These are phyloP conservation scores for Leccinum ochraceum DNA, from an alignment of 768 basidiomycete species.

Conservation along the genomic window DNA sequence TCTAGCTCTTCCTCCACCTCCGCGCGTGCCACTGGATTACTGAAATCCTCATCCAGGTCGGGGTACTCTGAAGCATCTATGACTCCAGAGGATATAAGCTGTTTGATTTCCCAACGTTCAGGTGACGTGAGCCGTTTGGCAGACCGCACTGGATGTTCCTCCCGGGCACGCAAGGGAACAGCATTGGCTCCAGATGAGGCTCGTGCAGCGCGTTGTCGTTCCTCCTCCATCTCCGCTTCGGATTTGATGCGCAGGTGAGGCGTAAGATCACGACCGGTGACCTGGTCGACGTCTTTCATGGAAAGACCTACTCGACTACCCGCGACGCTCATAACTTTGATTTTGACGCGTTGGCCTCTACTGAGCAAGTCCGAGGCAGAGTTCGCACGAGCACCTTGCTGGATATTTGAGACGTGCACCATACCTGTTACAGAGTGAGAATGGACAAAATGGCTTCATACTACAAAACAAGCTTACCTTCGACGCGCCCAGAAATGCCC, in stretches of 20 bases:
- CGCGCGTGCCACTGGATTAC: constrained; percentile 70
- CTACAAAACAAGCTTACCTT: constrained; percentile 61
- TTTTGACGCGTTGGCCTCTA: constrained; percentile 84
- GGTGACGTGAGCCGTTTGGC: constrained; percentile 93
- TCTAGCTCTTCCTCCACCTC: constrained; percentile 97
- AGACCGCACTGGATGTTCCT: constrained; percentile 57
- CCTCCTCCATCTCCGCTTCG: constrained; percentile 90
- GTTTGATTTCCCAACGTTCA: constrained; percentile 99
- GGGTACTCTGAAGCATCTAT: constrained; percentile 93
- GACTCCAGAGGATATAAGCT: constrained; percentile 93
- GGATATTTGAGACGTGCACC: constrained; percentile 95
- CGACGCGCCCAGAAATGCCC: constrained; percentile 79
- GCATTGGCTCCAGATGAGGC: constrained; percentile 85
- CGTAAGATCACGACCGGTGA: constrained; percentile 84
- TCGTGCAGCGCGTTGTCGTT: constrained; percentile 59
- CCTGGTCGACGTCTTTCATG: constrained; percentile 98
- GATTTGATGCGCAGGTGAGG: constrained; percentile 95
- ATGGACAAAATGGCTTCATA: background rate
- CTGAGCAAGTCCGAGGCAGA: constrained; percentile 85
- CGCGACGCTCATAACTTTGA: constrained; percentile 95
- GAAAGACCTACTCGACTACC: constrained; percentile 82
- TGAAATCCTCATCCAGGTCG: constrained; percentile 85
- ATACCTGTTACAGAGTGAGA: constrained; percentile 61
- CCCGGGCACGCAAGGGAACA: constrained; percentile 67
- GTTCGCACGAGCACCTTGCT: constrained; percentile 80